phyloP scores from a whole-genome alignment of 805 yeast genomes.

The Novakomyces olei region DNA sequence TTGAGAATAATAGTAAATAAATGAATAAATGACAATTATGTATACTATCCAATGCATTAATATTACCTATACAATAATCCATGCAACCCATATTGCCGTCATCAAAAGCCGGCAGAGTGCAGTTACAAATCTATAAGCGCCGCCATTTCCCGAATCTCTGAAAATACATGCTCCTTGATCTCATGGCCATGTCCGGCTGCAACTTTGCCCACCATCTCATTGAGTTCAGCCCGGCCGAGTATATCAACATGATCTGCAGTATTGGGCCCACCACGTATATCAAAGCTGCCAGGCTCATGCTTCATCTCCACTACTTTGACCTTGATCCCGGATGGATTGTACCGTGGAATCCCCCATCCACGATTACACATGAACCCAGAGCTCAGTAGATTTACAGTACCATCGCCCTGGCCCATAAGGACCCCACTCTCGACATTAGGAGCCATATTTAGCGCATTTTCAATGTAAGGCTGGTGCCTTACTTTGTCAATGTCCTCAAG shows the following conservation, averaged over 20 bases:
- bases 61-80: too few species aligned
- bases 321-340: slow-evolving; percentile 53
- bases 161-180: slow-evolving; percentile 26
- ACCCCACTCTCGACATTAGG: slow-evolving; percentile 30
- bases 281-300: slow-evolving; percentile 84
- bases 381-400: slow-evolving; percentile 71
- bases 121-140: too few species aligned
- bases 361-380: slow-evolving; percentile 67
- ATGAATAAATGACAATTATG: too few species aligned
- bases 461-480: neutral
- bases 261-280: slow-evolving; percentile 89
- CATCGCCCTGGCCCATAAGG: slow-evolving; percentile 78
- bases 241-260: slow-evolving; percentile 97
- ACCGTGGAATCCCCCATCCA: slow-evolving; percentile 9
- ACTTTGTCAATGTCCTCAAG: slow-evolving; percentile 3
- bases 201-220: slow-evolving; percentile 51
- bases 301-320: slow-evolving; percentile 75
- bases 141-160: slow-evolving; percentile 1
- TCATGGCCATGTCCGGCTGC: slow-evolving; percentile 60
- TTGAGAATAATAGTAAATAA: too few species aligned
- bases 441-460: neutral
- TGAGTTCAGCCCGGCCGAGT: slow-evolving; percentile 75
- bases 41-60: too few species aligned
- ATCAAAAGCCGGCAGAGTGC: too few species aligned
- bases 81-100: too few species aligned